These are phyloP conservation scores for Myrica gale DNA, from an alignment of 306 rosid species.

Conservation along the genomic window DNA sequence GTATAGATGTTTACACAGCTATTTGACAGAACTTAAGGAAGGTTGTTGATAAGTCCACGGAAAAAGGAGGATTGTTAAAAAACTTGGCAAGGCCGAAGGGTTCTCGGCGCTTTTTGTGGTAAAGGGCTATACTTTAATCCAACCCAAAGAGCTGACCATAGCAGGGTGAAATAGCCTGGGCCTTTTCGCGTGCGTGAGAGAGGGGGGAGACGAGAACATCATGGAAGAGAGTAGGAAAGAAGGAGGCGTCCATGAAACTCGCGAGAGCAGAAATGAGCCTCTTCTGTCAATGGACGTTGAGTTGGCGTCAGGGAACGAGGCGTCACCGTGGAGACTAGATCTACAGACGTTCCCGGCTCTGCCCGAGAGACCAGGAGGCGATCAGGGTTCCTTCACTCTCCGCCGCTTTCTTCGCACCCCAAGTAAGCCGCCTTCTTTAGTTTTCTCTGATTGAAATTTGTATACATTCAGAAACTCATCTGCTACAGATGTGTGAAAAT, in stretches of 20 bases:
- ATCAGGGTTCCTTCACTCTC: background rate
- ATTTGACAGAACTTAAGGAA: too few relatives aligned
- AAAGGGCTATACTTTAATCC: too few relatives aligned
- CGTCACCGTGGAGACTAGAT: constrained; percentile 36
- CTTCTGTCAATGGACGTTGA: constrained; percentile 23
- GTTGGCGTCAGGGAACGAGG: background rate
- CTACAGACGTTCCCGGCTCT: constrained; percentile 26
- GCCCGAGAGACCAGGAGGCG: background rate
- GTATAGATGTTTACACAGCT: too few relatives aligned
- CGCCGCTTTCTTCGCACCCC: constrained; percentile 24
- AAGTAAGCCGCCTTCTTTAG: constrained; percentile 12
- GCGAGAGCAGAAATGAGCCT: constrained; percentile 14
- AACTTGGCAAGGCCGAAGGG: too few relatives aligned
- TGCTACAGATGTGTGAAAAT: background rate
- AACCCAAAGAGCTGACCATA: too few relatives aligned
- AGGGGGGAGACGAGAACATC: background rate
- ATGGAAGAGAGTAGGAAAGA: background rate
- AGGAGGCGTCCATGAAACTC: background rate
- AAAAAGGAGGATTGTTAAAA: too few relatives aligned
- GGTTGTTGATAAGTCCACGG: too few relatives aligned
- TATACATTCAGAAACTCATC: background rate
- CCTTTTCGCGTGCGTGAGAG: background rate
- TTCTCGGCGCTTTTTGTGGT: too few relatives aligned
- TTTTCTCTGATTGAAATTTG: too few relatives aligned
- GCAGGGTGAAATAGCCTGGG: too few relatives aligned